Percentiles rank a stretch among this genome's conserved stretches.
These are phyloP conservation scores for Azolla pinnata DNA, from an alignment of 75 land plant genomes.

Conservation along the genomic window DNA sequence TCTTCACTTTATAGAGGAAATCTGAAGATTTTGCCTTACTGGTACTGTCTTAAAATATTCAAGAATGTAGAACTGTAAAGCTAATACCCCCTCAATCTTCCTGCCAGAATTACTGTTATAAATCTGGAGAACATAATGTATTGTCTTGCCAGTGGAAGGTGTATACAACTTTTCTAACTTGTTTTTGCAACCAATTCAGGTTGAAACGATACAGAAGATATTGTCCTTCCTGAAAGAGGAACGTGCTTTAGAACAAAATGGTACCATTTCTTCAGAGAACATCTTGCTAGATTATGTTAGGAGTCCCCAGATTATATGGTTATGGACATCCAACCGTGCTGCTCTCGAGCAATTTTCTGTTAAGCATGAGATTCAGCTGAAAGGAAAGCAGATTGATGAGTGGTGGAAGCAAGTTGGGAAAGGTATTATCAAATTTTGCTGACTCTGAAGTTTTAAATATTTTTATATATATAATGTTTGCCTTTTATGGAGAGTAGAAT, in stretches of 20 bases:
- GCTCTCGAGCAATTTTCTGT: conserved; percentile 63
- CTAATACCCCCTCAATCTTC: too few relatives aligned
- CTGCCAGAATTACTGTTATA: too few relatives aligned
- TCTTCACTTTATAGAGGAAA: too few relatives aligned
- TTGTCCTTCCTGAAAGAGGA: conserved; percentile 89
- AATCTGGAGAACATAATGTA: background rate
- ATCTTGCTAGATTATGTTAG: conserved; percentile 84
- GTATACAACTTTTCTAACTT: too few relatives aligned
- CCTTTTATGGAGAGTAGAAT: too few relatives aligned
- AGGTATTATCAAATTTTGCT: conserved; percentile 33
- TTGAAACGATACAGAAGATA: conserved; percentile 78
- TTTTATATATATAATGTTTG: too few relatives aligned
- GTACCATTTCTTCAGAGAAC: conserved; percentile 50
- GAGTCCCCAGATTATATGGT: conserved; percentile 82
- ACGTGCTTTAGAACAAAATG: conserved; percentile 47
- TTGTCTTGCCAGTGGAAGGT: too few relatives aligned
- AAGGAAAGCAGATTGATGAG: conserved; percentile 94
- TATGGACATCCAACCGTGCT: conserved; percentile 79
- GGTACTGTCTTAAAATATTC: too few relatives aligned
- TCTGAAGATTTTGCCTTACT: too few relatives aligned
- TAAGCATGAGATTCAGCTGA: conserved; percentile 77
- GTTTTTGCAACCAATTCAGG: too few relatives aligned
- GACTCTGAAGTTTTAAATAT: too few relatives aligned
- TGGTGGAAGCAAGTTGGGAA: conserved; percentile 94
- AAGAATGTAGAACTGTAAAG: too few relatives aligned